These are phyloP conservation scores for Trichomonascaceae sp. DNA, from an alignment of 1,139 yeast species.

Conservation along the genomic window DNA sequence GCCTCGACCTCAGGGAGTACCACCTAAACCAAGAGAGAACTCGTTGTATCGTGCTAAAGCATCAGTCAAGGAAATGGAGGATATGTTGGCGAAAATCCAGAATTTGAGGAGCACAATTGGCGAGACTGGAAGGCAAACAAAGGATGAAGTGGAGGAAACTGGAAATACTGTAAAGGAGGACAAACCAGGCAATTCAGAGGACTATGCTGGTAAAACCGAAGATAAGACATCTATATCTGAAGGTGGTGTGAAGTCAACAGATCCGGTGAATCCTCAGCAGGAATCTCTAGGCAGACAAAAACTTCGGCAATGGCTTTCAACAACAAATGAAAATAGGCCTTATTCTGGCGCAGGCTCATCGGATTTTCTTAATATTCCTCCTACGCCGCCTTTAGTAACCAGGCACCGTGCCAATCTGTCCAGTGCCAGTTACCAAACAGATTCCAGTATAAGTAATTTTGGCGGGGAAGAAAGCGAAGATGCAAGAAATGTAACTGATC, in stretches of 20 bases:
- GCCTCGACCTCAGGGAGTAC: neutral
- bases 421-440: neutral
- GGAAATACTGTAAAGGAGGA: neutral
- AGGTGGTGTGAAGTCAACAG: neutral
- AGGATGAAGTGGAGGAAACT: neutral
- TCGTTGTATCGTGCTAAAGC: slow-evolving; percentile 21
- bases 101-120: slow-evolving; percentile 4
- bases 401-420: neutral
- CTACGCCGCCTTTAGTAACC: slow-evolving; percentile 6
- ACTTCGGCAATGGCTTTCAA: neutral
- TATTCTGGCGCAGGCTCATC: neutral
- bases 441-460: neutral
- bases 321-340: neutral
- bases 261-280: neutral
- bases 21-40: neutral
- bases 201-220: neutral
- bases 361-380: neutral
- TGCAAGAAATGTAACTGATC: neutral
- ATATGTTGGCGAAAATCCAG: slow-evolving; percentile 21
- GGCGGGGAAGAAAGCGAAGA: neutral
- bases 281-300: neutral
- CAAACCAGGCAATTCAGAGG: neutral
- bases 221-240: neutral
- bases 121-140: neutral
- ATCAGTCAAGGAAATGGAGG: slow-evolving; percentile 21